Percentiles rank a stretch among this genome's conserved stretches.
Conservation (phyloP, 257 asterid genomes). For the Thymus quinquecostatus region DNA sequence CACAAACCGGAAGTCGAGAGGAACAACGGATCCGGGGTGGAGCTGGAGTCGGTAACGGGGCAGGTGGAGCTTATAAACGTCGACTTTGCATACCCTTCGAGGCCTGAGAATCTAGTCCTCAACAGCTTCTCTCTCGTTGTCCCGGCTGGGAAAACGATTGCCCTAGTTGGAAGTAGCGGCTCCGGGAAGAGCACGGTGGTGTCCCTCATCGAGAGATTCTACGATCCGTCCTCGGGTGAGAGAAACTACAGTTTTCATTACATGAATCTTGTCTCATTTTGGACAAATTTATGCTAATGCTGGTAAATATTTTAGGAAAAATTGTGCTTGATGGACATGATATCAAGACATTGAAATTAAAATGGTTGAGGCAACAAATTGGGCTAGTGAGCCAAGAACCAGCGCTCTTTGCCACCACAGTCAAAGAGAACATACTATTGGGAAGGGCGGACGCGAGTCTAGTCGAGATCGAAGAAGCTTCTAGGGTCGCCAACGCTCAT, state of each 20-base stretch:
- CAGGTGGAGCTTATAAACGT: slow-evolving; percentile 76
- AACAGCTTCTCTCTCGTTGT: slow-evolving; percentile 59
- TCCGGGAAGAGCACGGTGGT: slow-evolving; percentile 95
- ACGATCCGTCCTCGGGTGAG: slow-evolving; percentile 83
- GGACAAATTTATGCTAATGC: slow-evolving; percentile 3
- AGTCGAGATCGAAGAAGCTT: slow-evolving; percentile 77
- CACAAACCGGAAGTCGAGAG: slow-evolving; percentile 68
- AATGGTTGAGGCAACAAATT: slow-evolving; percentile 83
- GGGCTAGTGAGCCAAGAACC: slow-evolving; percentile 97
- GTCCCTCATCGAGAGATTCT: slow-evolving; percentile 88
- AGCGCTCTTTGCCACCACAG: slow-evolving; percentile 82
- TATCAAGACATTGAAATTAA: slow-evolving; percentile 65
- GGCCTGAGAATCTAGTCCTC: slow-evolving; percentile 71
- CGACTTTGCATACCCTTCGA: slow-evolving; percentile 72
- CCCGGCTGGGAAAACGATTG: slow-evolving; percentile 86
- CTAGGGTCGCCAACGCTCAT: slow-evolving; percentile 85
- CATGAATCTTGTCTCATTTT: background rate
- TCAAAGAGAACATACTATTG: slow-evolving; percentile 78
- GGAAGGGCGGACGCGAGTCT: slow-evolving; percentile 73
- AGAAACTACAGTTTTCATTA: background rate
- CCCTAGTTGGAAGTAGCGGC: slow-evolving; percentile 91
- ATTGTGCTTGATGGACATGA: slow-evolving; percentile 76
- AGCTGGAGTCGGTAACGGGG: slow-evolving; percentile 67
- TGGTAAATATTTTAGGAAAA: slow-evolving; percentile 63
- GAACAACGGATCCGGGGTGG: slow-evolving; percentile 62